These are phyloP conservation scores for Lichtheimia corymbifera DNA, from an alignment of 371 early-diverging fungal species.

Conservation along the genomic window DNA sequence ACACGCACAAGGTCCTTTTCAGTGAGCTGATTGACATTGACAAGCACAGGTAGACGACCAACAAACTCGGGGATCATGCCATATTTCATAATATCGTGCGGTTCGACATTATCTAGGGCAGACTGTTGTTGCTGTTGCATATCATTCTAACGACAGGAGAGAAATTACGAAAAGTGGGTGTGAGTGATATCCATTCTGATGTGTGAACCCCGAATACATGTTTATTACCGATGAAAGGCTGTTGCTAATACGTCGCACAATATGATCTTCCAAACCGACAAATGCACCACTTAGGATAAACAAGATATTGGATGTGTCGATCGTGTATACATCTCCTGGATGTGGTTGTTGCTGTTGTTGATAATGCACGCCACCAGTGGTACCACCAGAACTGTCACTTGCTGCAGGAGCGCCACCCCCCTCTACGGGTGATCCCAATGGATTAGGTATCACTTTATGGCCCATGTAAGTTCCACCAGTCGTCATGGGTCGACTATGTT, in stretches of 20 bases:
- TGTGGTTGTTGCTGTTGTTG: neutral
- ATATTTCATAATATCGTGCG: slow-evolving; percentile 74
- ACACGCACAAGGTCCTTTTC: slow-evolving; percentile 68
- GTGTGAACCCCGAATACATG: no score
- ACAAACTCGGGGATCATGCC: slow-evolving; percentile 88
- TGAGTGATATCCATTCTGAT: no score
- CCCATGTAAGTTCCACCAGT: slow-evolving; percentile 17
- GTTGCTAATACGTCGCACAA: slow-evolving; percentile 62
- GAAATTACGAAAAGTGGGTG: neutral
- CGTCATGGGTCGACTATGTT: slow-evolving; percentile 24
- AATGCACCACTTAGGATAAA: slow-evolving; percentile 86
- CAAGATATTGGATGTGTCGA: slow-evolving; percentile 85
- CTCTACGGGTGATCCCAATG: neutral
- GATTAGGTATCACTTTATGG: neutral
- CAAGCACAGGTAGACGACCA: slow-evolving; percentile 78
- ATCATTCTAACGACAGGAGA: neutral
- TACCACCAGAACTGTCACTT: neutral
- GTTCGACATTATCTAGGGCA: slow-evolving; percentile 65
- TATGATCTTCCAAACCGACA: slow-evolving; percentile 77
- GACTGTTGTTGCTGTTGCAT: slow-evolving; percentile 1
- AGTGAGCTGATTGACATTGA: slow-evolving; percentile 63
- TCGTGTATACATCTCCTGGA: slow-evolving; percentile 66
- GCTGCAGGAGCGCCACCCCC: slow-evolving; percentile 4
- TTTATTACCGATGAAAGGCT: no score
- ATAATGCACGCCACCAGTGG: no score